Base-by-base conservation (phyloP, 116 monocot species). In the Iris pallida region DNA sequence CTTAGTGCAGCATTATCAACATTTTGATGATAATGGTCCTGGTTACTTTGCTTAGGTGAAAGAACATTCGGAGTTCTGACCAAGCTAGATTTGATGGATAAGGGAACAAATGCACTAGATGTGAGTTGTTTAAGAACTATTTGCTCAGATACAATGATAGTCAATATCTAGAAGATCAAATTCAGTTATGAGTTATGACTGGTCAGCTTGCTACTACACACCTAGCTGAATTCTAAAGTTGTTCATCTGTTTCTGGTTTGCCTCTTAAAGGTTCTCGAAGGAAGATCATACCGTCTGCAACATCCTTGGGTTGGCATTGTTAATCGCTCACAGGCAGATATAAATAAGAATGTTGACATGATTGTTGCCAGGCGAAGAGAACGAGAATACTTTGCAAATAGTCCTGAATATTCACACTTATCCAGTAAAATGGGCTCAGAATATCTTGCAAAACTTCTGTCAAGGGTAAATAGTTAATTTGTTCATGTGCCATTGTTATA, bases 301-400 rank as follows among this genome's bases (percentile, higher is more conserved):
- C 90, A 86, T 52, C 90, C 90, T 60, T 90, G 90, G 90, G 90
- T 90, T 75, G 90, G 90, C 67, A 83, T 90, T 73, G 90, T 90
- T 65, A 90, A 90, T 45, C 86, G 90, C 42, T 91, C 90, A 48
- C 90, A 91, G 69, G 77, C 79, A 64, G 90, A 91, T 80, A 90
- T 90, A 61, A 90, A 90, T 79, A 90, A 90, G 72, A 90, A 86
- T 79, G 79, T 84, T 63, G 84, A 90, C 65, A 86, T 90, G 90
- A 83, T 90, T 52, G 71, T 53, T 68, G 86, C 90, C 42, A 78
- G 90, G 19, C 64, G 71, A 43, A 85, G 68, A 68, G 90, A 90
- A 69, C 63, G 73, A 13, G 90, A 90, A 41, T 90, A 86, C 52
- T 90, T 90, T 71, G 63, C 73, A 67, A 84, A 65, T 68, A 86